Conservation (phyloP, 352 stramenopile species). For the Thalassiosira ordinaria region DNA sequence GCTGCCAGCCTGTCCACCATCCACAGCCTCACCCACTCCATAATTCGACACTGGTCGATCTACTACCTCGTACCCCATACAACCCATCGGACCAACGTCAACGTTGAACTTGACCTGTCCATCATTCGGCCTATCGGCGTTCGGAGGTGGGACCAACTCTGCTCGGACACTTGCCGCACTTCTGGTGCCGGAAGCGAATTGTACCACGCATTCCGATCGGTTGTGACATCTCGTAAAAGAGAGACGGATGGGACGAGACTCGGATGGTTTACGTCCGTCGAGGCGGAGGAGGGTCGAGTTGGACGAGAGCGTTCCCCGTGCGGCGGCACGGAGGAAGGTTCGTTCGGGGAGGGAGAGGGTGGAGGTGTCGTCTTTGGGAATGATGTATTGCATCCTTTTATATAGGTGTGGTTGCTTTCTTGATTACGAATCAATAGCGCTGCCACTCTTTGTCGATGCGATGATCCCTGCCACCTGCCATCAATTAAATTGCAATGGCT, state of each 20-base stretch:
- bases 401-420: too few relatives aligned
- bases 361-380: constrained; percentile 39
- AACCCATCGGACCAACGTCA: constrained; percentile 76
- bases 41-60: constrained; percentile 55
- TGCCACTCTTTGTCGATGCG: too few relatives aligned
- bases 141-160: constrained; percentile 63
- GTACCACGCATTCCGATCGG: constrained; percentile 66
- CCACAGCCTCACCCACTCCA: constrained; percentile 10
- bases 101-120: constrained; percentile 73
- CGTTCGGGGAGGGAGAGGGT: constrained; percentile 45
- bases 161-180: constrained; percentile 52
- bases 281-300: constrained; percentile 46
- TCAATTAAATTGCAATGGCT: too few relatives aligned
- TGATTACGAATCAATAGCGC: too few relatives aligned
- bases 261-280: constrained; percentile 63
- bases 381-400: constrained; percentile 48
- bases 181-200: constrained; percentile 69
- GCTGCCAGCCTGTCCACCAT: constrained; percentile 11
- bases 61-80: constrained; percentile 66
- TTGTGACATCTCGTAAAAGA: constrained; percentile 70
- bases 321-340: constrained; percentile 40
- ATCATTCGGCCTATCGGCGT: constrained; percentile 75
- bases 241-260: constrained; percentile 65
- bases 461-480: too few relatives aligned
- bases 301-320: constrained; percentile 5